Percentiles rank a stretch among this genome's conserved stretches.
These are phyloP conservation scores for Mycena rosella DNA, from an alignment of 768 basidiomycete species.

Conservation along the genomic window DNA sequence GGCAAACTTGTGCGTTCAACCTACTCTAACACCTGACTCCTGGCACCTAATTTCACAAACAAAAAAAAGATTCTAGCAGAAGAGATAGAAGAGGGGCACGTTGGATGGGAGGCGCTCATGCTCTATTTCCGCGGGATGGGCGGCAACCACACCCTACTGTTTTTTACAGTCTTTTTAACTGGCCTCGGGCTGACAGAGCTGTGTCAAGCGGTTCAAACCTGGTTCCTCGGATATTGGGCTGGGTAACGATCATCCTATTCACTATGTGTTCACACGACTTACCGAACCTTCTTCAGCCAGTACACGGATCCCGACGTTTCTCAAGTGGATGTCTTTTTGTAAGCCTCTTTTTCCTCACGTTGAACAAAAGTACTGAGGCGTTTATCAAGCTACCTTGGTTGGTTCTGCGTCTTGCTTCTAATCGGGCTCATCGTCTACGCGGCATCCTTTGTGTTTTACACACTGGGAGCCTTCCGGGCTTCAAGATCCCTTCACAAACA, in stretches of 20 bases:
- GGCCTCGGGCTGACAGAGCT: slow-evolving; percentile 33
- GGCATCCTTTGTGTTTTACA: slow-evolving; percentile 45
- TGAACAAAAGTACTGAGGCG: not conserved
- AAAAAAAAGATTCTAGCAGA: slow-evolving; percentile 75
- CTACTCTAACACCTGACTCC: too few species aligned
- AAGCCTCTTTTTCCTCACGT: slow-evolving; percentile 33
- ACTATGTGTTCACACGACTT: not conserved
- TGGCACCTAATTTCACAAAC: too few species aligned
- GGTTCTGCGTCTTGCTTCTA: slow-evolving; percentile 44
- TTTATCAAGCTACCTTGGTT: slow-evolving; percentile 25
- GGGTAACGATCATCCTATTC: not conserved
- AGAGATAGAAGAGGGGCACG: slow-evolving; percentile 71
- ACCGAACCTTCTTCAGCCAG: slow-evolving; percentile 13
- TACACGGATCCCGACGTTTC: slow-evolving; percentile 35
- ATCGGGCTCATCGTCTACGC: slow-evolving; percentile 45
- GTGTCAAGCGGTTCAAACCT: slow-evolving; percentile 34
- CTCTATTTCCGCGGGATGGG: slow-evolving; percentile 43
- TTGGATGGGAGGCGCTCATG: slow-evolving; percentile 58
- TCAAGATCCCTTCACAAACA: slow-evolving; percentile 55
- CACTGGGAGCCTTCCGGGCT: slow-evolving; percentile 54
- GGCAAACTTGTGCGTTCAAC: too few species aligned
- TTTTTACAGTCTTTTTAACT: slow-evolving; percentile 36
- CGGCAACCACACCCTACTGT: slow-evolving; percentile 38
- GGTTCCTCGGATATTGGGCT: slow-evolving; percentile 45
- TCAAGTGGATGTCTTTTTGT: slow-evolving; percentile 36